These are phyloP conservation scores for Cyanidium caldarium DNA, from an alignment of 23 red algal genomes.

Conservation along the genomic window DNA sequence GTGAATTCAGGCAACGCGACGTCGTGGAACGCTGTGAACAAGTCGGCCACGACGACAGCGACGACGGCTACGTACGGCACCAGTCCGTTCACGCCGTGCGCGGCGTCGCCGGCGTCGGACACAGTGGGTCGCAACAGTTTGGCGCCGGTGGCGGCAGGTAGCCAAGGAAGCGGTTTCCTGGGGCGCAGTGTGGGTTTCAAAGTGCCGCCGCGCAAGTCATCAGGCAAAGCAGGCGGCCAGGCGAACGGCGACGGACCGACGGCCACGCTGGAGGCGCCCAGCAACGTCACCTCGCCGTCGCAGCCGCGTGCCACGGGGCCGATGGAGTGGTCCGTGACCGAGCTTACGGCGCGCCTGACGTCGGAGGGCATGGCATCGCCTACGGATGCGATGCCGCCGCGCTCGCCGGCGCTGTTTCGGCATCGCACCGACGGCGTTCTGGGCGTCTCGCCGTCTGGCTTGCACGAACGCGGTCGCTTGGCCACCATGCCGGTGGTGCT, in stretches of 20 bases:
- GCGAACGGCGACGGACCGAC: background rate
- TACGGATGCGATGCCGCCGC: background rate
- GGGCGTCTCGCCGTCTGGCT: background rate
- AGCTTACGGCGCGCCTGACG: background rate
- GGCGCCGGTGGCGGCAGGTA: background rate
- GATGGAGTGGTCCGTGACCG: background rate
- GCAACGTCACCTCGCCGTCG: background rate
- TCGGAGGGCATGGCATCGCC: background rate
- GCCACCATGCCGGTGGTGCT: background rate
- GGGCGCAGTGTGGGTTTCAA: background rate
- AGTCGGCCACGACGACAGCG: background rate
- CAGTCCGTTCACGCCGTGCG: slow-evolving; percentile 5
- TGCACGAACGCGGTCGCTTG: background rate
- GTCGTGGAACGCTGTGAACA: no score
- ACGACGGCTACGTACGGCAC: background rate
- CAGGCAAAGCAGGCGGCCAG: background rate
- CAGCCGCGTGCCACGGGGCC: background rate
- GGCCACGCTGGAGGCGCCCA: background rate
- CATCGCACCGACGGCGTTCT: background rate
- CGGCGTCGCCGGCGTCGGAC: background rate
- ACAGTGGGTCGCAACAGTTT: background rate
- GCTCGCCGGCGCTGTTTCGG: background rate
- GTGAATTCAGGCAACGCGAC: no score
- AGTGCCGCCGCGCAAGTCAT: background rate
- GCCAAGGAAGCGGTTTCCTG: background rate